These are phyloP conservation scores for Globisporangium echinulatum DNA, from an alignment of 352 stramenopile species.

Conservation along the genomic window DNA sequence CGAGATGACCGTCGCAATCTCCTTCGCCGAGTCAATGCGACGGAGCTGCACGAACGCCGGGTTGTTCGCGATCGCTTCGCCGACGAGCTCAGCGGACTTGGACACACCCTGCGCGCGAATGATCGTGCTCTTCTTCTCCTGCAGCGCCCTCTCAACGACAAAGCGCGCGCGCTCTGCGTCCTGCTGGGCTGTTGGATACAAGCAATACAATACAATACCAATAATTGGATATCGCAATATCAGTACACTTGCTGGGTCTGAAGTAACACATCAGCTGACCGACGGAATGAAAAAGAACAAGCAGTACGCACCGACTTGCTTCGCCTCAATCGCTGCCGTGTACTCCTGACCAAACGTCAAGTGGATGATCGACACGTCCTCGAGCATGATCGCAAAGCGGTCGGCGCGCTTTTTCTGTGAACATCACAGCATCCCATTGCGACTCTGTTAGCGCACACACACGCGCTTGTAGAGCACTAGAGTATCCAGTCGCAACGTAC, in stretches of 20 bases:
- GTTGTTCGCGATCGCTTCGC: conserved; percentile 98
- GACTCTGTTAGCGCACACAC: not conserved
- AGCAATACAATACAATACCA: not conserved
- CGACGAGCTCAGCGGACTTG: conserved; percentile 97
- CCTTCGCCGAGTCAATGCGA: conserved; percentile 97
- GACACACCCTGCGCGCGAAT: conserved; percentile 97
- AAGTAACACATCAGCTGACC: no score
- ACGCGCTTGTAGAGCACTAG: no score
- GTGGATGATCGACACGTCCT: conserved; percentile 99
- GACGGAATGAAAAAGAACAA: not conserved
- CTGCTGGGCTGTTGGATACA: conserved; percentile 88
- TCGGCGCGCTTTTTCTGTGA: conserved; percentile 73
- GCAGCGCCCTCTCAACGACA: conserved; percentile 96
- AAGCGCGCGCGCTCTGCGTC: conserved; percentile 98
- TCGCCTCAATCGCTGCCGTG: conserved; percentile 97
- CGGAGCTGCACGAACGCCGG: conserved; percentile 98
- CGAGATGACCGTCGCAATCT: conserved; percentile 96
- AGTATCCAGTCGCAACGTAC: conserved; percentile 19
- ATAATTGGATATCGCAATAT: no score
- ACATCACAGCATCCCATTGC: conserved; percentile 1
- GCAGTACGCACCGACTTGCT: conserved; percentile 90
- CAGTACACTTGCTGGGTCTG: no score
- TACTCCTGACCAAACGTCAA: conserved; percentile 98
- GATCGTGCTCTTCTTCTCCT: conserved; percentile 99
- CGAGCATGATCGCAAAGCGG: conserved; percentile 92